These are phyloP conservation scores for Petasospora fabianii DNA, from an alignment of 1,139 yeast genomes.

Conservation along the genomic window DNA sequence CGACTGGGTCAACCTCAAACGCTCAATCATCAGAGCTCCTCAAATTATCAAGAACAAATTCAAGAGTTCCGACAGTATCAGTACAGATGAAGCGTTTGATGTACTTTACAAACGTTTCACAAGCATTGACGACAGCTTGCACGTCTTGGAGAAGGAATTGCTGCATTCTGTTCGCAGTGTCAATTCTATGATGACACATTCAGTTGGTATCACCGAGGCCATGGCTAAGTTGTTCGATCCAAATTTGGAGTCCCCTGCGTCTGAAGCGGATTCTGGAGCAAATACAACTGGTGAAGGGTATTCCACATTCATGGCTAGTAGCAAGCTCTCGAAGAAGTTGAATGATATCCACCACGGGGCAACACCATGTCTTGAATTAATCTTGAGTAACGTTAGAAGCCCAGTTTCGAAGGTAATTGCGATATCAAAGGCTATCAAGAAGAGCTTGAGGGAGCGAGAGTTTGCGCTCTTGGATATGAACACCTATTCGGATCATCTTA, in stretches of 20 bases:
- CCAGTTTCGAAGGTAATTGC: conserved; percentile 28
- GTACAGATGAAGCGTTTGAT: conserved; percentile 40
- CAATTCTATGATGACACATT: conserved; percentile 21
- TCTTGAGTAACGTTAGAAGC: conserved; percentile 19
- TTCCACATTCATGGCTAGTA: neutral
- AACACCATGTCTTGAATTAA: conserved; percentile 22
- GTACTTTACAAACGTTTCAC: conserved; percentile 26
- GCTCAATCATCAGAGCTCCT: conserved; percentile 29
- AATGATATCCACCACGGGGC: conserved; percentile 20
- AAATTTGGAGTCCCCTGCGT: conserved; percentile 3
- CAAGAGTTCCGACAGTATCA: conserved; percentile 29
- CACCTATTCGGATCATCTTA: conserved; percentile 20
- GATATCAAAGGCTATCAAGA: conserved; percentile 29
- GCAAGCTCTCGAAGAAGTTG: conserved; percentile 2
- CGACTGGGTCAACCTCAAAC: conserved; percentile 25
- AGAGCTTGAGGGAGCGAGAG: conserved; percentile 32
- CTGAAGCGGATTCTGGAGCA: too few species aligned
- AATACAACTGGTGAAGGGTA: neutral
- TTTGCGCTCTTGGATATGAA: conserved; percentile 39
- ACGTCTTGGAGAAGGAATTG: conserved; percentile 27
- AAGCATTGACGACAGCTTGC: conserved; percentile 23
- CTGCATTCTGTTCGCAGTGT: conserved; percentile 19
- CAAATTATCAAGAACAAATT: conserved; percentile 37
- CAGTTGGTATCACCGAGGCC: conserved; percentile 24
- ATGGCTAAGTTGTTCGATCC: conserved; percentile 29